Conservation (phyloP, 345 rosid genomes). For the Salix brachista region DNA sequence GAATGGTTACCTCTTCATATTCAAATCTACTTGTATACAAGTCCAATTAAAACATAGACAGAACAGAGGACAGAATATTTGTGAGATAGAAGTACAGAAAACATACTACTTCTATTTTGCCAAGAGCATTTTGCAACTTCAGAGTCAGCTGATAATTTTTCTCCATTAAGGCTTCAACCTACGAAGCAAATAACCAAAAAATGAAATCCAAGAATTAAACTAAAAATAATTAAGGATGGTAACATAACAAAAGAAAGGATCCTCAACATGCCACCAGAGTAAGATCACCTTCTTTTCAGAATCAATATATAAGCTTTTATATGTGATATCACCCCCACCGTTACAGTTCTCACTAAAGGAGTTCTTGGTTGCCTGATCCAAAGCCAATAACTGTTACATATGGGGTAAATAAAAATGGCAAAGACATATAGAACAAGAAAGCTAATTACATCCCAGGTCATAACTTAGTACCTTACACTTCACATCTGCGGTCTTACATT, state of each 20-base stretch:
- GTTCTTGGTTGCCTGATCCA: slow-evolving; percentile 18
- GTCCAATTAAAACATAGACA: neutral
- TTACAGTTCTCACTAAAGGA: slow-evolving; percentile 4
- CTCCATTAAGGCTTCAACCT: slow-evolving; percentile 28
- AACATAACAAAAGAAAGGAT: neutral
- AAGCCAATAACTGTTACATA: slow-evolving; percentile 1
- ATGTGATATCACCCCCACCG: slow-evolving; percentile 17
- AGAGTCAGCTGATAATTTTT: slow-evolving; percentile 18
- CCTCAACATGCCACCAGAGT: neutral
- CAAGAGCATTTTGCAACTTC: slow-evolving; percentile 16
- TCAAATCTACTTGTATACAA: neutral
- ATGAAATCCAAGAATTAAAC: neutral
- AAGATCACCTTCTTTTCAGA: slow-evolving; percentile 47
- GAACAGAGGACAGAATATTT: neutral
- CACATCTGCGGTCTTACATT: slow-evolving; percentile 16
- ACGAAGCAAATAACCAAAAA: slow-evolving; percentile 1
- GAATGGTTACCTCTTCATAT: neutral
- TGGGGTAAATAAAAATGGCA: neutral
- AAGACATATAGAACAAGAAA: neutral
- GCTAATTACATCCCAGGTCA: neutral
- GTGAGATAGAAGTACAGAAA: neutral
- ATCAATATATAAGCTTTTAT: slow-evolving; percentile 41
- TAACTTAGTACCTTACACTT: slow-evolving; percentile 20
- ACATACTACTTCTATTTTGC: slow-evolving; percentile 24
- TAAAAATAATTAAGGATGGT: neutral